Evolutionary conservation across 805 yeast genomes (phyloP).

Genomic region (Clavispora santaluciae): DNA sequence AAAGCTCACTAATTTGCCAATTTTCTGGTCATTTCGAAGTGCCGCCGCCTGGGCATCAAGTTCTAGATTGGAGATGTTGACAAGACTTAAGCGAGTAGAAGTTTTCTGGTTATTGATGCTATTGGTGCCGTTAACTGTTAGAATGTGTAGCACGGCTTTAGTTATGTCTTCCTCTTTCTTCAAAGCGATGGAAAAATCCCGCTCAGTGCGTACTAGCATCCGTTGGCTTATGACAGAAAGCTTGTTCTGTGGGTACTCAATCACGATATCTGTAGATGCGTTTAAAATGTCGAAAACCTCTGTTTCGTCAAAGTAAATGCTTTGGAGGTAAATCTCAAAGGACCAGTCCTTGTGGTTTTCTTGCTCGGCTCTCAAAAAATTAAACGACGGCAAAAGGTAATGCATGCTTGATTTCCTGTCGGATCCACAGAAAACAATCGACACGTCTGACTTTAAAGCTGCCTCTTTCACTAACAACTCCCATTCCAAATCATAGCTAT

Average conservation of each 20-base stretch:
- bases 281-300: constrained; percentile 5
- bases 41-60: neutral
- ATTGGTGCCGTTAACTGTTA: constrained; percentile 1
- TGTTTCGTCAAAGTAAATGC: neutral
- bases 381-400: neutral
- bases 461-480: constrained; percentile 16
- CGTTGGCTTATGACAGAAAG: constrained; percentile 6
- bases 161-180: neutral
- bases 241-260: neutral
- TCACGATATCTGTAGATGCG: constrained; percentile 5
- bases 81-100: neutral
- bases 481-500: constrained; percentile 5
- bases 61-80: neutral
- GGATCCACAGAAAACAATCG: constrained; percentile 17
- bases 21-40: neutral
- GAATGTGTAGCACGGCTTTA: neutral
- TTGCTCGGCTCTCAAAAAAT: neutral
- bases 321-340: constrained; percentile 2
- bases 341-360: neutral
- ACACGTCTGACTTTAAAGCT: constrained; percentile 14
- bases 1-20: neutral
- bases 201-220: constrained; percentile 4
- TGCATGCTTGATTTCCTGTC: neutral
- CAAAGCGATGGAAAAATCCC: constrained; percentile 3
- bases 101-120: neutral